phyloP scores from a whole-genome alignment of 2,329 filamentous ascomycete species.

The Cladosporium sp. region DNA sequence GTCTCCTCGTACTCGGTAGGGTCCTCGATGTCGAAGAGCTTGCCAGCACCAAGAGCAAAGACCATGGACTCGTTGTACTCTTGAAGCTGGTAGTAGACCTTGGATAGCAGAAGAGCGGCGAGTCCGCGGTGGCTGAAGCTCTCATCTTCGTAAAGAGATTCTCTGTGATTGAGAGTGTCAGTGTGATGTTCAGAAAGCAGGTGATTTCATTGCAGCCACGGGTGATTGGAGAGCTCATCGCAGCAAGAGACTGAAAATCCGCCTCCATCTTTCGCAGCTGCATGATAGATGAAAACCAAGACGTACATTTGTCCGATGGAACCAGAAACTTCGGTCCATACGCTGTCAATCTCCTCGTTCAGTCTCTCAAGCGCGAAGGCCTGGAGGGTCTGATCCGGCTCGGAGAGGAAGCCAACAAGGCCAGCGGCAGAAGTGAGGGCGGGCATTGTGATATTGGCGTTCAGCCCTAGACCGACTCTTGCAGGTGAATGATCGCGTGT shows the following conservation, averaged over 20 bases:
- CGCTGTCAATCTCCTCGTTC: conserved; percentile 91
- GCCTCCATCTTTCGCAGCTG: neutral
- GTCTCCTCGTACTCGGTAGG: conserved; percentile 97
- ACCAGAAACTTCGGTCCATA: conserved; percentile 96
- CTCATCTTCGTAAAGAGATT: conserved; percentile 96
- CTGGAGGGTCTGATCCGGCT: conserved; percentile 90
- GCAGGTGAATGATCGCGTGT: neutral
- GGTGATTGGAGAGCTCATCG: neutral
- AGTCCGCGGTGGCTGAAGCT: conserved; percentile 89
- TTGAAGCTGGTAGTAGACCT: conserved; percentile 98
- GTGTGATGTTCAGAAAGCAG: conserved; percentile 15
- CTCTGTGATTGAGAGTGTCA: conserved; percentile 50
- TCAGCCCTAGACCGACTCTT: conserved; percentile 3
- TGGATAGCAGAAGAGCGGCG: conserved; percentile 88
- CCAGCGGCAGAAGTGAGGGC: conserved; percentile 91
- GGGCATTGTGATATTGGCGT: conserved; percentile 58
- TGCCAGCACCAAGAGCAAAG: conserved; percentile 89
- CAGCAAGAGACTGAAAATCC: neutral
- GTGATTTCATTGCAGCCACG: neutral
- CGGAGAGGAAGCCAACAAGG: conserved; percentile 89
- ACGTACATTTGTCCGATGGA: conserved; percentile 89
- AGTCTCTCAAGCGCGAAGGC: conserved; percentile 91
- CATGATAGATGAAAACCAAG: neutral
- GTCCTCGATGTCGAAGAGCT: conserved; percentile 87
- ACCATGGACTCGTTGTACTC: conserved; percentile 99